Base-by-base conservation (phyloP, 495 filamentous ascomycete genomes). In the Letharia lupina region DNA sequence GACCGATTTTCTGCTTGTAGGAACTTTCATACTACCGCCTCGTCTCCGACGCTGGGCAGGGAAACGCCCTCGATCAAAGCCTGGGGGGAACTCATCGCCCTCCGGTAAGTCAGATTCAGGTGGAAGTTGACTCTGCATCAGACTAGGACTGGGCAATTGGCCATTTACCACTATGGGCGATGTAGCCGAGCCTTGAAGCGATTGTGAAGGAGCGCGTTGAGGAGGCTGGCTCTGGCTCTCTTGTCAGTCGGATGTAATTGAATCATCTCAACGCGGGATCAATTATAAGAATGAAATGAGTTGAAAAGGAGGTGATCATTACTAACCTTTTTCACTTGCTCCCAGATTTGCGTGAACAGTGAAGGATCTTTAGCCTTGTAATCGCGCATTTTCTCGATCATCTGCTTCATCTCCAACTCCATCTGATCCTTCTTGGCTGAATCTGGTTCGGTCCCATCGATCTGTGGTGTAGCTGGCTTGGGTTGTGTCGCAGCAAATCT, bases 341-440 rank as follows among this genome's bases (percentile, higher is more conserved):
- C 70, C 75, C 75, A 77, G 42, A 77, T 65, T 50, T 71, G 66
- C 20, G 72, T 65, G 45, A 77, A 77, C 12, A 72, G 52, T 47
- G 70, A 65, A 31, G 75, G 75, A 52, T 77, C 72, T 64, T 73
- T 71, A 7, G 74, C 63, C 59, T 77, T 73, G 61, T 71, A 77
- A 15, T 77, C 72, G 8, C 72, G 67, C 68, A 77, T 77, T 62
- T 72, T 77, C 62, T 74, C 72, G 7, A 77, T 67, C 75, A 77
- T 75, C 58, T 52, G 54, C 61, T 70, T 77, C 75, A 77, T 75
- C 50, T 76, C 73, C 40, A 67, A 39, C 35, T 70, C 74, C 62
- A 76, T 76, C 44, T 75, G 63, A 16, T 65, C 63, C 52, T 68
- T 69, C 62, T 52, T 70, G 11, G 60, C 54, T 20, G 66, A 39